phyloP scores from a whole-genome alignment of 257 asterid genomes.

The Scutellaria galericulata region DNA sequence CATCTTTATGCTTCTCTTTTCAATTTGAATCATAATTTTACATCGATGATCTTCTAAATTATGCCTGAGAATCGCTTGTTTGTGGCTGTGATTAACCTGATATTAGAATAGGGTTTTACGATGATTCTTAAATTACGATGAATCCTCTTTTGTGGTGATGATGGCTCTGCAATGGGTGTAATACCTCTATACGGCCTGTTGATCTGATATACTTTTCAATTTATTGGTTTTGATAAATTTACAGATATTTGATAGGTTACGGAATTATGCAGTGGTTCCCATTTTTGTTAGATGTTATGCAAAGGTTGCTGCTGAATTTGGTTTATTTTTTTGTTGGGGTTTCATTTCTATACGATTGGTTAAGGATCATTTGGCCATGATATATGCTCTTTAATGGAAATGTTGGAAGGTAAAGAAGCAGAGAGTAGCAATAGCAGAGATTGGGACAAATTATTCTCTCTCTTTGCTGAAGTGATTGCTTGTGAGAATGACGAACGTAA shows the following conservation, averaged over 20 bases:
- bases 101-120: conserved; percentile 4
- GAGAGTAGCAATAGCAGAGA: conserved; percentile 37
- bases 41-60: conserved; percentile 3
- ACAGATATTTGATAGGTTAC: background rate
- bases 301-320: conserved; percentile 20
- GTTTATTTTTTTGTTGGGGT: conserved; percentile 11
- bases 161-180: background rate
- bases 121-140: background rate
- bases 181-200: background rate
- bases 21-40: background rate
- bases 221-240: background rate
- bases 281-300: too few relatives aligned
- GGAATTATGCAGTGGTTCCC: background rate
- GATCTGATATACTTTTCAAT: background rate
- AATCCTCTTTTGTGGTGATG: background rate
- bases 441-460: conserved; percentile 55
- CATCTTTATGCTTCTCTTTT: background rate
- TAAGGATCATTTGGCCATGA: conserved; percentile 9
- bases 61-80: background rate
- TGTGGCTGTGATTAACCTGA: background rate
- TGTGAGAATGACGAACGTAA: conserved; percentile 42
- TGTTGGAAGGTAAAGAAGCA: conserved; percentile 34
- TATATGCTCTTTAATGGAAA: conserved; percentile 36
- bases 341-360: conserved; percentile 22
- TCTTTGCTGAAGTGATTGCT: conserved; percentile 44